Evolutionary conservation across 2,329 filamentous ascomycete genomes (phyloP), one percentile per base, ranked within the genome.

Genomic region (Emmonsiellopsis sp.): DNA sequence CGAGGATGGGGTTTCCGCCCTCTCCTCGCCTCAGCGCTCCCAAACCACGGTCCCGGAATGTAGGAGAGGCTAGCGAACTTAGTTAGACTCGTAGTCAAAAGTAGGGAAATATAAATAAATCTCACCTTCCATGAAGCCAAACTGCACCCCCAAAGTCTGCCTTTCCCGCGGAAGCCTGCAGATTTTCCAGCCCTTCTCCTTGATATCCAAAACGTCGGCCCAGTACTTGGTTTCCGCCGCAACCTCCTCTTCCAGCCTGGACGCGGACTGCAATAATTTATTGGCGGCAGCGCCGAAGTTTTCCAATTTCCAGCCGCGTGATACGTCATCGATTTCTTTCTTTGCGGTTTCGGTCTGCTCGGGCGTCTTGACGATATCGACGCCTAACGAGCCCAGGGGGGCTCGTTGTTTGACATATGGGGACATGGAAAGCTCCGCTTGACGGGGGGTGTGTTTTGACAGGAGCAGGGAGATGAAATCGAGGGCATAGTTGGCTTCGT

Each of bases 141-240:
- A 96, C 58, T 87, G 84, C 37, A 97, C 92, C 17, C 86, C 90
- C 49, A 97, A 76, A 0, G 83, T 84, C 60, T 88, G 82, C 49
- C 78, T 77, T 60, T 92, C 84, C 6, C 83, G 76, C 0, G 89
- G 88, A 42, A 93, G 74, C 48, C 86, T 81, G 60, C 86, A 92
- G 14, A 97, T 75, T 17, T 87, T 85, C 92, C 93, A 98, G 4
- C 91, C 90, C 52, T 84, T 85, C 59, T 89, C 82, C 58, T 86
- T 89, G 44, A 97, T 83, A 8, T 83, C 81, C 46, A 95, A 74
- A 2, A 97, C 80, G 61, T 95, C 86, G 53, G 86, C 80, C 93
- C 93, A 98, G 68, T 95, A 98, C 61, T 80, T 85, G 2, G 84
- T 85, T 72, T 98, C 93, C 33, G 83, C 81, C 8, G 81, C 78